phyloP scores from a whole-genome alignment of 1,284 basidiomycete species.

The Acaromyces ingoldii region DNA sequence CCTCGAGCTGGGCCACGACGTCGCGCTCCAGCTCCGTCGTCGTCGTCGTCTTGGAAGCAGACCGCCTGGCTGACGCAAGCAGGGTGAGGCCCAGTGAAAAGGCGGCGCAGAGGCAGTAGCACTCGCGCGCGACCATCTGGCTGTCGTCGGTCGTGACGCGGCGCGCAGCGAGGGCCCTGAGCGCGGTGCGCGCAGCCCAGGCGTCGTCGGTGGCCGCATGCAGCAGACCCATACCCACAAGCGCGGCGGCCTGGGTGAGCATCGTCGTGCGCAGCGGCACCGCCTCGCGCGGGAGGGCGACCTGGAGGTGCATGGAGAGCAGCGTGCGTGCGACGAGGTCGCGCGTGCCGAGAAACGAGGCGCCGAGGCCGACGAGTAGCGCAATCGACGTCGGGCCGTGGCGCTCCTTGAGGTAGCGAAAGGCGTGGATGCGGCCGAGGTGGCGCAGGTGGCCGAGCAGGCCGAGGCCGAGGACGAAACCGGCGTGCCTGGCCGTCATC shows the following conservation, averaged over 20 bases:
- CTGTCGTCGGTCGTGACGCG: slow-evolving; percentile 71
- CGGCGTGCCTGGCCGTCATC: slow-evolving; percentile 84
- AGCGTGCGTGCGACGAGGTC: slow-evolving; percentile 84
- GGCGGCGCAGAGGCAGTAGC: slow-evolving; percentile 82
- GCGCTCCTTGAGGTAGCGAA: slow-evolving; percentile 86
- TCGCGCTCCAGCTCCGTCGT: slow-evolving; percentile 25
- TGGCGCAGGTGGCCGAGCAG: slow-evolving; percentile 81
- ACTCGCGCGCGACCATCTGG: slow-evolving; percentile 60
- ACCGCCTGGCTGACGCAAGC: slow-evolving; percentile 63
- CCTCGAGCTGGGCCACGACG: slow-evolving; percentile 10
- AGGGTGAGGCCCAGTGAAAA: slow-evolving; percentile 92
- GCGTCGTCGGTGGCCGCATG: slow-evolving; percentile 82
- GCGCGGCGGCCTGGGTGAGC: slow-evolving; percentile 80
- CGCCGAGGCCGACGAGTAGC: slow-evolving; percentile 81
- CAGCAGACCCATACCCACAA: slow-evolving; percentile 82
- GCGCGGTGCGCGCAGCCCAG: slow-evolving; percentile 83
- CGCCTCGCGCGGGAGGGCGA: slow-evolving; percentile 76
- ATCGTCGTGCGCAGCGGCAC: slow-evolving; percentile 85
- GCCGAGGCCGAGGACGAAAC: slow-evolving; percentile 87
- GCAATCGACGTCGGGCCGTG: slow-evolving; percentile 92
- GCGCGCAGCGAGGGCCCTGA: slow-evolving; percentile 73
- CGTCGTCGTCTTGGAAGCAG: slow-evolving; percentile 32
- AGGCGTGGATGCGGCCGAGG: slow-evolving; percentile 75
- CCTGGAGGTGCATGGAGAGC: slow-evolving; percentile 85
- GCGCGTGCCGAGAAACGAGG: slow-evolving; percentile 80